Percentiles rank a stretch among this genome's conserved stretches.
These are phyloP conservation scores for Beauveria pseudobassiana DNA, from an alignment of 2,329 filamentous ascomycete species.

Conservation along the genomic window DNA sequence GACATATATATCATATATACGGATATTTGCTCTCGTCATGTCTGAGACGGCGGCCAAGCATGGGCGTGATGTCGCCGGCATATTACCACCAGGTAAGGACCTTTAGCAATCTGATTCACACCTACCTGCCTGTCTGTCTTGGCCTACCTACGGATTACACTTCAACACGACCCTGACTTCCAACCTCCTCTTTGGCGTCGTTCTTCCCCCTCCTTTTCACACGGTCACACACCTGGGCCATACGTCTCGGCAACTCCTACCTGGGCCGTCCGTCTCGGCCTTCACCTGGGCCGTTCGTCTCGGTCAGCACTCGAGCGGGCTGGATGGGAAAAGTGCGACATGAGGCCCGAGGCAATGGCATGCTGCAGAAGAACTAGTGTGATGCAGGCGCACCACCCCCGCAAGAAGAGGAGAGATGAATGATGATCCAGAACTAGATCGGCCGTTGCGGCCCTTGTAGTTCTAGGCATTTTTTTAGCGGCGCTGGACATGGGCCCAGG, in stretches of 20 bases:
- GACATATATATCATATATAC: no score
- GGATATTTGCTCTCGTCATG: not conserved
- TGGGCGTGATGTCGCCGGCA: not conserved
- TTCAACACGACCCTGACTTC: not conserved
- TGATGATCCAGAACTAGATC: constrained; percentile 6
- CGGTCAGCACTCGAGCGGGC: not conserved
- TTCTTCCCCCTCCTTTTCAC: no score
- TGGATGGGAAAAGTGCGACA: not conserved
- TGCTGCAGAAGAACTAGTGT: not conserved
- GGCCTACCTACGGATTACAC: no score
- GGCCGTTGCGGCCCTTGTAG: not conserved
- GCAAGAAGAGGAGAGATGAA: not conserved
- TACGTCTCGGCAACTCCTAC: no score
- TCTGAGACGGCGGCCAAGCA: not conserved
- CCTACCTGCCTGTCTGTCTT: no score
- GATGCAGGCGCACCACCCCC: not conserved
- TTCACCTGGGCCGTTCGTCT: not conserved
- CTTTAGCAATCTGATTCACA: no score
- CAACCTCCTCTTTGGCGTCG: not conserved
- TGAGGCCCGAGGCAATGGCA: no score
- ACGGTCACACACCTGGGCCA: no score
- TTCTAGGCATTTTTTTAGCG: not conserved
- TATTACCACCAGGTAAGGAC: not conserved
- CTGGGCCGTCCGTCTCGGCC: not conserved
- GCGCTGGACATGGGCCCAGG: not conserved